Evolutionary conservation across 345 rosid genomes (phyloP), one percentile per base, ranked within the genome.

Genomic region (Melaleuca quinquenervia): DNA sequence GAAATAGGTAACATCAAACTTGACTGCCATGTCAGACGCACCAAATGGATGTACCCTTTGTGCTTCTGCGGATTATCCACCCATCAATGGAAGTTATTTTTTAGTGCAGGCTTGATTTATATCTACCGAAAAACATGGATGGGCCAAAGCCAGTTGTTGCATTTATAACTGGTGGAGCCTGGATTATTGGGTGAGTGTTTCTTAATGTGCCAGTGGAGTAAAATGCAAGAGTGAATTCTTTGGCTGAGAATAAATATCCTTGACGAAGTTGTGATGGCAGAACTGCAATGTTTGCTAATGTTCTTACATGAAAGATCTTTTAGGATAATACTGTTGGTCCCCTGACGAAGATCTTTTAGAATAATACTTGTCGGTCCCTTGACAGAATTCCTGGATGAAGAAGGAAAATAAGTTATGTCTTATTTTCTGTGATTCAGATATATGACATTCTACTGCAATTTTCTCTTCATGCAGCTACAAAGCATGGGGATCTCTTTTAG

Each of bases 401-500:
- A 62, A 85, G 53, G 1, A 52, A 21, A 11, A 75, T 6, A 41
- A 56, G 2, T 52, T 32, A 76, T 70, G 56, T 36, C 64, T 60
- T 60, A 29, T 60, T 49, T 62, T 50, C 53, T 58, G 21, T 32
- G 27, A 29, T 80, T 70, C 22, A 18, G 36, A 52, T 85, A 52
- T 26, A 44, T 27, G 52, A 51, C 50, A 76, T 29, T 83, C 54
- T 82, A 82, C n/a, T 84, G 86, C 83, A 41, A 83, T 51, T 60
- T 89, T 52, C 56, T 85, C 84, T 88, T 92, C 84, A 87, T 93
- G 90, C 95, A 97, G 99, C 85, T 95, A 97, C 83, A 97, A 95
- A 90, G 99, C 98, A 53, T 96, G 99, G 99, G 99, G 99, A 83
- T 95, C 98, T 86, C 99, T 97, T 83, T 92, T 97, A 85, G 99